These are phyloP conservation scores for Candida adriatica DNA, from an alignment of 805 yeast genomes.

Conservation along the genomic window DNA sequence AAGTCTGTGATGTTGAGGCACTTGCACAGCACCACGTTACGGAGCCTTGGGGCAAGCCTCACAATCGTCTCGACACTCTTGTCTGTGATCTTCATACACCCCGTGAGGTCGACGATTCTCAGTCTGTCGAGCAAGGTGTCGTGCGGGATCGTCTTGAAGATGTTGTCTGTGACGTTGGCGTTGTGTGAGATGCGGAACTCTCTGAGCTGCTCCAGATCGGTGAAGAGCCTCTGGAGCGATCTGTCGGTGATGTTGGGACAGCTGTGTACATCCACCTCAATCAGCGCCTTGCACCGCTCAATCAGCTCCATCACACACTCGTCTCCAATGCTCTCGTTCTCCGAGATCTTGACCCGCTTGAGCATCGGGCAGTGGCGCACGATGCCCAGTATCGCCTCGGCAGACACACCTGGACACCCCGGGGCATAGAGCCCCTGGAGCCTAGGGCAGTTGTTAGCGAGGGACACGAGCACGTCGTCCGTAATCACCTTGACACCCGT, in stretches of 20 bases:
- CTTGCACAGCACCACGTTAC: slow-evolving; percentile 85
- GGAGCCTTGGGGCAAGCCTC: slow-evolving; percentile 69
- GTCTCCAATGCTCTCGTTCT: slow-evolving; percentile 61
- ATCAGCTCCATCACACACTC: slow-evolving; percentile 53
- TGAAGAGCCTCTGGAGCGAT: slow-evolving; percentile 51
- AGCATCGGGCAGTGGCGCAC: slow-evolving; percentile 62
- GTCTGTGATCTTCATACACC: slow-evolving; percentile 77
- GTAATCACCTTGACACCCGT: slow-evolving; percentile 64
- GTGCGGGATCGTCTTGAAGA: slow-evolving; percentile 49
- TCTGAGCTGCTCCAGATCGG: slow-evolving; percentile 62
- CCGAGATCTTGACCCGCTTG: slow-evolving; percentile 77
- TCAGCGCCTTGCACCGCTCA: slow-evolving; percentile 67
- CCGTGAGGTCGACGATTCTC: slow-evolving; percentile 79
- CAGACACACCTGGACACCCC: slow-evolving; percentile 67
- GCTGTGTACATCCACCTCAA: slow-evolving; percentile 84
- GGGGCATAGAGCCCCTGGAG: slow-evolving; percentile 90
- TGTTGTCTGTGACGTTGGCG: slow-evolving; percentile 57
- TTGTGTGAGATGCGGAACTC: slow-evolving; percentile 81
- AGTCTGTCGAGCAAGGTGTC: slow-evolving; percentile 51
- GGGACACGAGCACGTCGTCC: slow-evolving; percentile 63
- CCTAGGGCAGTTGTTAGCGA: slow-evolving; percentile 66
- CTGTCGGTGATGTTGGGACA: slow-evolving; percentile 67
- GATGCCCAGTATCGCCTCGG: slow-evolving; percentile 52
- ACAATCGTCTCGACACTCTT: slow-evolving; percentile 67
- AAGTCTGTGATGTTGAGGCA: slow-evolving; percentile 83